Base-by-base conservation (phyloP, 2,329 filamentous ascomycete species). In the Microsporum audouinii region DNA sequence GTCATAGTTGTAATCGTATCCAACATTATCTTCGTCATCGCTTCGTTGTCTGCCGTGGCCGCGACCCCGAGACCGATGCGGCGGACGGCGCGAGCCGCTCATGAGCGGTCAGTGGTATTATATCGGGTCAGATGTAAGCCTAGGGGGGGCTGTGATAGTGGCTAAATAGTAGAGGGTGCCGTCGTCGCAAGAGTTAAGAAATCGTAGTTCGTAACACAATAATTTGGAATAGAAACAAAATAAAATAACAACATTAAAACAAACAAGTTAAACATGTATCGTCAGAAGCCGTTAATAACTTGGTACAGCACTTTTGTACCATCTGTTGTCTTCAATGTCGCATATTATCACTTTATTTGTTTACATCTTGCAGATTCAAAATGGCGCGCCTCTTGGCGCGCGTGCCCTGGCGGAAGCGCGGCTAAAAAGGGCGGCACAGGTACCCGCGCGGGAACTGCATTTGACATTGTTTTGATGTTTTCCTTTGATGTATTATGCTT, bases 11-110 rank as follows among this genome's bases (percentile, higher is more conserved):
- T 61, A 56, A 51, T 65, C 60, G 58, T 41, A 62, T 58, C 60
- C 41, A 31, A 45, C 29, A 8, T 43, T 51, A 8, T 62, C 62
- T 17, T 53, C 47, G 17, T 45, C 5, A 27, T 62, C 49, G n/a
- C 57, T 56, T 12, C 23, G 47, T 14, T 53, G 47, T 29, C 47
- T 53, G 55, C 38, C 17, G n/a, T 58, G 45, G 17, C 31, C 27
- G 27, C 63, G 61, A 56, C 61, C 61, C 43, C 63, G 60, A 33
- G 63, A 63, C 34, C 61, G 61, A 38, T 61, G 58, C 55, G 64
- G 62, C 61, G 64, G 63, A 60, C 61, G 63, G 59, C 57, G 49
- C 43, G 39, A 36, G 38, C 55, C 55, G 34, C 34, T 57, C 55
- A 57, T 57, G 33, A 38, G 33, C 38, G 29, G 27, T 5, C 12